A percentile compares a stretch with the other conserved stretches of the same genome.
These are phyloP conservation scores for Chytriomyces confervae DNA, from an alignment of 192 early-diverging fungal species.

Conservation along the genomic window DNA sequence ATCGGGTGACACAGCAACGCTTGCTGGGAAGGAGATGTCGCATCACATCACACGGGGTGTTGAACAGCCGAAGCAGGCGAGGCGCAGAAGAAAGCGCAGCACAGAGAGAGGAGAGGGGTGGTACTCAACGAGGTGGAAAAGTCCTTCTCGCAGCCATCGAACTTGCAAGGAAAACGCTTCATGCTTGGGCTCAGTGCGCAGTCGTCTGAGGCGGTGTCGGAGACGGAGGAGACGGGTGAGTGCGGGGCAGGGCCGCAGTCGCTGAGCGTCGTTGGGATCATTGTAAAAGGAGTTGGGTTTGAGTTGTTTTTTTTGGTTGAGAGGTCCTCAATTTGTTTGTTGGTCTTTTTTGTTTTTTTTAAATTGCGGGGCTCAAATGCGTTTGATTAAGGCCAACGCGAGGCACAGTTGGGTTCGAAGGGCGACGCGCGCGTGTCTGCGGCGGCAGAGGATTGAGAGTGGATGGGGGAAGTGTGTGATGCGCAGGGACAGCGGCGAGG, in stretches of 20 bases:
- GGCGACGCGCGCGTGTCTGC: no score
- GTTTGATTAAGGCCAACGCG: no score
- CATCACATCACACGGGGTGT: neutral
- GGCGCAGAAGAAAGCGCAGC: neutral
- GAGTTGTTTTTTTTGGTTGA: neutral
- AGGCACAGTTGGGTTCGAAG: no score
- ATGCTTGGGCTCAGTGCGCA: neutral
- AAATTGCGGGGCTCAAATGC: neutral
- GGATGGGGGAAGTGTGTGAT: no score
- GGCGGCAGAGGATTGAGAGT: no score
- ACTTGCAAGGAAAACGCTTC: conserved; percentile 25
- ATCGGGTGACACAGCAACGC: neutral
- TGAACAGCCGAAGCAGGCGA: neutral
- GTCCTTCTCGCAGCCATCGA: conserved; percentile 12
- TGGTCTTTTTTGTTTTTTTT: neutral
- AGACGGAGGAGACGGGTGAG: neutral
- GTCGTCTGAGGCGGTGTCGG: neutral
- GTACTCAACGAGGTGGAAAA: conserved; percentile 5
- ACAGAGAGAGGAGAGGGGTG: neutral
- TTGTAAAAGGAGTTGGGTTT: neutral
- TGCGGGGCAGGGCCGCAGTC: neutral
- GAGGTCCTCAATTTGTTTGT: neutral
- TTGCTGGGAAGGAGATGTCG: no score
- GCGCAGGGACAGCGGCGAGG: no score
- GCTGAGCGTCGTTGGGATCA: neutral